phyloP scores from a whole-genome alignment of 176 grass and related monocot species.

The Oryza australiensis region DNA sequence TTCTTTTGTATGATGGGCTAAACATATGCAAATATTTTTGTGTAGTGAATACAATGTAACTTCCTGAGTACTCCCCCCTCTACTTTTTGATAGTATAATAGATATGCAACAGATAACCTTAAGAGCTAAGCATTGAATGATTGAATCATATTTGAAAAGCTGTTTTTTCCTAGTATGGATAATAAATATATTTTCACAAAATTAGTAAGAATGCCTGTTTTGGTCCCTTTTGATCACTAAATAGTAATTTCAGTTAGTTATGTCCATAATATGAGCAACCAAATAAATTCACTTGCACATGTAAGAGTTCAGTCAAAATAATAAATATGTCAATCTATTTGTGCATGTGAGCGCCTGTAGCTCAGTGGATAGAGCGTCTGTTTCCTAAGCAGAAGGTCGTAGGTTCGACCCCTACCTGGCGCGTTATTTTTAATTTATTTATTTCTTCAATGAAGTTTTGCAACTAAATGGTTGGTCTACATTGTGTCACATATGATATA shows the following conservation, averaged over 20 bases:
- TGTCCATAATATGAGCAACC: too few relatives aligned
- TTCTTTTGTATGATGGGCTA: neutral
- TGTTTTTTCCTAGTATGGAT: neutral
- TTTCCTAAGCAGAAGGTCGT: conserved; percentile 72
- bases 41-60: neutral
- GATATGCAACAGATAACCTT: neutral
- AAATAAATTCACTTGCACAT: too few relatives aligned
- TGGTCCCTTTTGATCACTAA: neutral
- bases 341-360: conserved; percentile 46
- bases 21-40: neutral
- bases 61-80: neutral
- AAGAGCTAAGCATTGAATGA: conserved; percentile 21
- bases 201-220: neutral
- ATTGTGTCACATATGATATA: too few relatives aligned
- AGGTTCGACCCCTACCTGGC: conserved; percentile 87
- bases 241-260: neutral
- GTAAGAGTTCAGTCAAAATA: too few relatives aligned
- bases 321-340: too few relatives aligned
- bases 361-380: conserved; percentile 77
- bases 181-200: too few relatives aligned
- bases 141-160: neutral
- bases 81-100: neutral
- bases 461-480: too few relatives aligned
- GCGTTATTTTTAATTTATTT: neutral
- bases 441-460: neutral